A percentile compares a stretch with the other conserved stretches of the same genome.
Evolutionary conservation across 1,284 basidiomycete species (phyloP).

Genomic region (Volvariella surrecta): DNA sequence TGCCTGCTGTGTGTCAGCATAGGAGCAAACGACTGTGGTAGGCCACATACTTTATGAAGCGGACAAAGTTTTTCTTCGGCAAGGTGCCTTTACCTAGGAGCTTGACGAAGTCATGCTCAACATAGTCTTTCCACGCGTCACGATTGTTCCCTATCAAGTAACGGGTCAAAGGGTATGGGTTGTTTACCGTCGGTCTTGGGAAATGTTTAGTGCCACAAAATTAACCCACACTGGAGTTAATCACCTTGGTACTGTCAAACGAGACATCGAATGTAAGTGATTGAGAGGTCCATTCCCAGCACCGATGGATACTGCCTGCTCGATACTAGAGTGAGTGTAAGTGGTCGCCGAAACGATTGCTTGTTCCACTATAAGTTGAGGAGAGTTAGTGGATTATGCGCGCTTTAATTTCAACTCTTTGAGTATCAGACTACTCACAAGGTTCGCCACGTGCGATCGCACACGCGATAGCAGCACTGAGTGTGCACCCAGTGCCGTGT

Average conservation of each 20-base stretch:
- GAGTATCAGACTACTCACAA: conserved; percentile 26
- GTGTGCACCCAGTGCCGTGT: conserved; percentile 92
- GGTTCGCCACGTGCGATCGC: conserved; percentile 46
- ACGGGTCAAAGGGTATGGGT: conserved; percentile 66
- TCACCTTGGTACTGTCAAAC: conserved; percentile 50
- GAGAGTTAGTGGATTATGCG: background rate
- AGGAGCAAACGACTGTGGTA: background rate
- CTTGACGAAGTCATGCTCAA: conserved; percentile 78
- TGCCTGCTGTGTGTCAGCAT: conserved; percentile 36
- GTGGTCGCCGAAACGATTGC: conserved; percentile 54
- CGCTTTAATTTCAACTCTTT: too few species aligned
- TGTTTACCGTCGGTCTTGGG: conserved; percentile 44
- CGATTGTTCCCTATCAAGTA: conserved; percentile 54
- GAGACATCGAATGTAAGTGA: conserved; percentile 64
- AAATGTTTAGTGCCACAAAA: background rate
- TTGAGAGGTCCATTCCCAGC: conserved; percentile 83
- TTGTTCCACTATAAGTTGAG: conserved; percentile 36
- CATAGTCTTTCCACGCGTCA: conserved; percentile 64
- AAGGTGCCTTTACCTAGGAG: conserved; percentile 70
- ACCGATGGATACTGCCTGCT: conserved; percentile 64
- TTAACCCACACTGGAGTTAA: conserved; percentile 15
- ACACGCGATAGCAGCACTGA: conserved; percentile 78
- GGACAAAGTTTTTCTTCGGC: conserved; percentile 57
- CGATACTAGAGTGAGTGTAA: conserved; percentile 77
- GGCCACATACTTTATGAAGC: conserved; percentile 72